phyloP scores from a whole-genome alignment of 1,139 yeast genomes.

The Debaryomycetaceae sp. region DNA sequence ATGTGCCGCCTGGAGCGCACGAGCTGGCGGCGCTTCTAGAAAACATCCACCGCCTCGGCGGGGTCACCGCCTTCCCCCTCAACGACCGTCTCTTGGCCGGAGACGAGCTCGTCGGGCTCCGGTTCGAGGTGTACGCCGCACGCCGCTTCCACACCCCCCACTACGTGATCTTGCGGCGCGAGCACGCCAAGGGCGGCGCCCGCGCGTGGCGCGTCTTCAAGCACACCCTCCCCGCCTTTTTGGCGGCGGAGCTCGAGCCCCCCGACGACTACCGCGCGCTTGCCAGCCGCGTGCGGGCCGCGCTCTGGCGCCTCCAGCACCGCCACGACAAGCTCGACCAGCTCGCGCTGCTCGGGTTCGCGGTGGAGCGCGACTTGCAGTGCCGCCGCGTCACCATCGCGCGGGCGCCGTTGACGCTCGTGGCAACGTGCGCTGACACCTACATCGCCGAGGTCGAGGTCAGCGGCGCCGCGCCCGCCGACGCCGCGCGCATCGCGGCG shows the following conservation, averaged over 20 bases:
- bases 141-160: conserved; percentile 27
- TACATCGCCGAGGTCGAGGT: conserved; percentile 8
- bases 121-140: conserved; percentile 33
- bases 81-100: conserved; percentile 22
- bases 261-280: conserved; percentile 12
- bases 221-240: conserved; percentile 34
- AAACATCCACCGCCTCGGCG: conserved; percentile 34
- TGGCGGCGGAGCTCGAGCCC: too few relatives aligned
- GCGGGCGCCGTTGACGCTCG: conserved; percentile 8
- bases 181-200: conserved; percentile 6
- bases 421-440: neutral
- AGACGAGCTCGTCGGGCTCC: conserved; percentile 26
- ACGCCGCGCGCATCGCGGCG: conserved; percentile 16
- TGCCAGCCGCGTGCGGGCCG: too few relatives aligned
- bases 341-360: conserved; percentile 9
- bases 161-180: conserved; percentile 31
- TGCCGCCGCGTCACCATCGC: conserved; percentile 17
- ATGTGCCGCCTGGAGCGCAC: too few relatives aligned
- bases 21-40: conserved; percentile 29
- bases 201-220: conserved; percentile 28
- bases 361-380: conserved; percentile 21
- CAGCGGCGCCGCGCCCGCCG: too few relatives aligned
- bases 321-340: conserved; percentile 28
- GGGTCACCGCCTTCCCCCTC: conserved; percentile 40
- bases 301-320: conserved; percentile 27